phyloP scores from a whole-genome alignment of 1,139 yeast species.

The Candida neerlandica region DNA sequence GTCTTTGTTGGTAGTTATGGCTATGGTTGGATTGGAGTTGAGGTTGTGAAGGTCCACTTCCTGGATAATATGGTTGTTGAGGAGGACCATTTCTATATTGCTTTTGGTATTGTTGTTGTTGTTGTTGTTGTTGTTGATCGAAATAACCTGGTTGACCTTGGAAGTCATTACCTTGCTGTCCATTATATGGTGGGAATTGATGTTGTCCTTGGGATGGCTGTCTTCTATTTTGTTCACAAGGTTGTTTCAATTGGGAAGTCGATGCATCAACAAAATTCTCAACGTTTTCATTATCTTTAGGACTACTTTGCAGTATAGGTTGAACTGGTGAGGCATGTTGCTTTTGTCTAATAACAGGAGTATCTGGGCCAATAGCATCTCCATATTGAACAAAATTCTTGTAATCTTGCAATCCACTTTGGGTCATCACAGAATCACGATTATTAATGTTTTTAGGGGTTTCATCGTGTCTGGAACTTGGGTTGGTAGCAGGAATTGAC shows the following conservation, averaged over 20 bases:
- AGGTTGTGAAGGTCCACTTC: slow-evolving; percentile 3
- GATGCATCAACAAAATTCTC: slow-evolving; percentile 13
- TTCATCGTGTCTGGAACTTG: slow-evolving; percentile 13
- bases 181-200: slow-evolving; percentile 11
- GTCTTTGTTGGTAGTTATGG: slow-evolving; percentile 7
- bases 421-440: slow-evolving; percentile 19
- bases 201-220: slow-evolving; percentile 28
- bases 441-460: slow-evolving; percentile 2
- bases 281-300: not conserved
- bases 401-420: slow-evolving; percentile 44
- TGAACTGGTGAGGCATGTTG: slow-evolving; percentile 2
- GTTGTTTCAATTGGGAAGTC: not conserved
- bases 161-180: not conserved
- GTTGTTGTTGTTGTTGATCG: slow-evolving; percentile 17
- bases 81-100: slow-evolving; percentile 9
- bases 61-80: slow-evolving; percentile 4
- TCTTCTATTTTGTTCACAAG: slow-evolving; percentile 1
- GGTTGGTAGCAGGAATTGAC: slow-evolving; percentile 16
- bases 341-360: slow-evolving; percentile 6
- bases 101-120: slow-evolving; percentile 3
- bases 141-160: not conserved
- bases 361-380: slow-evolving; percentile 19
- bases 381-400: slow-evolving; percentile 49
- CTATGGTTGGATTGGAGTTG: slow-evolving; percentile 4
- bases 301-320: slow-evolving; percentile 4